A percentile compares a stretch with the other conserved stretches of the same genome.
These are phyloP conservation scores for Phylloporus sp. DNA, from an alignment of 768 basidiomycete genomes.

Conservation along the genomic window DNA sequence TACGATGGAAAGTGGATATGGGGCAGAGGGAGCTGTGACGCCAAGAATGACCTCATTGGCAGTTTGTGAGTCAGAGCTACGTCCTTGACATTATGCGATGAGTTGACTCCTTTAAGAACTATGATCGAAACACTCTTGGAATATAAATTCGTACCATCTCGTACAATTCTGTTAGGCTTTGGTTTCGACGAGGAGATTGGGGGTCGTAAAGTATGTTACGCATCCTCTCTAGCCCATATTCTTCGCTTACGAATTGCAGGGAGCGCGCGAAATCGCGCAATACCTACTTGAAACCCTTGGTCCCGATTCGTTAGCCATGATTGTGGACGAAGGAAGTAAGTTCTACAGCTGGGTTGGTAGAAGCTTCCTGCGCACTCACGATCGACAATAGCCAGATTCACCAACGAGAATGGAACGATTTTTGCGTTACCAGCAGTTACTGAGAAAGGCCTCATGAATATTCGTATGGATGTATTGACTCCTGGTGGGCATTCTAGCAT, in stretches of 20 bases:
- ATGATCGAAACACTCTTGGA: conserved; percentile 27
- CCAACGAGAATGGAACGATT: neutral
- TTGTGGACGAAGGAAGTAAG: neutral
- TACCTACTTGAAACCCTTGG: conserved; percentile 28
- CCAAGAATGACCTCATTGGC: conserved; percentile 37
- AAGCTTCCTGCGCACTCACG: neutral
- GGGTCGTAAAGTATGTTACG: conserved; percentile 33
- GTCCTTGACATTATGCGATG: neutral
- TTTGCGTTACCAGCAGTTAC: neutral
- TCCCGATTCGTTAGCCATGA: neutral
- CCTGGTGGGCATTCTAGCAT: too few relatives aligned
- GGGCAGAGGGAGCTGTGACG: conserved; percentile 46
- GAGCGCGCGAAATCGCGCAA: conserved; percentile 38
- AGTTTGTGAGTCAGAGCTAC: conserved; percentile 34
- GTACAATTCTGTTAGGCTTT: conserved; percentile 32
- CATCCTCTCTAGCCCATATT: too few relatives aligned
- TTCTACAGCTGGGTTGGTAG: neutral
- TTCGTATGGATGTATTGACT: neutral
- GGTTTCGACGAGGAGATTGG: conserved; percentile 46
- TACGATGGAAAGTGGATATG: conserved; percentile 44
- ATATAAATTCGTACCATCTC: conserved; percentile 26
- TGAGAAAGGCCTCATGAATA: neutral
- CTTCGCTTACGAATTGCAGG: conserved; percentile 25
- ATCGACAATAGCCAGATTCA: neutral
- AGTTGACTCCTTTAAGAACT: conserved; percentile 10